Evolutionary conservation across 768 basidiomycete species (phyloP), one percentile per base, ranked within the genome.

Genomic region (Agaricus bisporus): DNA sequence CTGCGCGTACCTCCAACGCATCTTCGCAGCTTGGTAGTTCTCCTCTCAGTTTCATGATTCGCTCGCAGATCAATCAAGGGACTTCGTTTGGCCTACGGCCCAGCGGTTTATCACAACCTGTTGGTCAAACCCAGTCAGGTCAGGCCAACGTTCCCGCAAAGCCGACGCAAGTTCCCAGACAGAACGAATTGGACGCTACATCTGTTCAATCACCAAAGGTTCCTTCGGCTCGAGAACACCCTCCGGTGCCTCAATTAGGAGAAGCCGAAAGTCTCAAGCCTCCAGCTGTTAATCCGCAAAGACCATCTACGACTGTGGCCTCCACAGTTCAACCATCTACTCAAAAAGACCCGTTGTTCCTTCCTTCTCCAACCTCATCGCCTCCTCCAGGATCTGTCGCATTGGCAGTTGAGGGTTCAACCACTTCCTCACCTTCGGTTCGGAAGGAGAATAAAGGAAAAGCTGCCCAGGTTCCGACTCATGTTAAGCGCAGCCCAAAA

Each of bases 291-390:
- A 17, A 3, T 12, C 12, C 12, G 12, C 5, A 39, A 17, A 14
- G 6, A n/a, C 15, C 38, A 2, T 14, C 17, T 6, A 12, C n/a
- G 25, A 22, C 10, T 4, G 22, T 14, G 32, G n/a, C 8, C 17
- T 17, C 44, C 8, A 25, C 10, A 18, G 29, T 35, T 4, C 20
- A 35, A 12, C 36, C 44, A 15, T 49, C 45, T 14, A 39, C 51
- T 18, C 35, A 49, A 38, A 63, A 62, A 8, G 67, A 71, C 12
- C 79, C 79, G 26, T 65, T 80, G 43, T 81, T 81, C 58, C 59
- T 80, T 26, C 79, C 79, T 36, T 80, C 77, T 38, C 73, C 73
- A 5, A 65, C 71, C 1, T 56, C 61, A 53, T 74, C 71, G 17
- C 70, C 71, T 29, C 26, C 54, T 22, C 25, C 37, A 18, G 20